Conservation (phyloP, 2,329 filamentous ascomycete genomes). For the Colletotrichum sp. region DNA sequence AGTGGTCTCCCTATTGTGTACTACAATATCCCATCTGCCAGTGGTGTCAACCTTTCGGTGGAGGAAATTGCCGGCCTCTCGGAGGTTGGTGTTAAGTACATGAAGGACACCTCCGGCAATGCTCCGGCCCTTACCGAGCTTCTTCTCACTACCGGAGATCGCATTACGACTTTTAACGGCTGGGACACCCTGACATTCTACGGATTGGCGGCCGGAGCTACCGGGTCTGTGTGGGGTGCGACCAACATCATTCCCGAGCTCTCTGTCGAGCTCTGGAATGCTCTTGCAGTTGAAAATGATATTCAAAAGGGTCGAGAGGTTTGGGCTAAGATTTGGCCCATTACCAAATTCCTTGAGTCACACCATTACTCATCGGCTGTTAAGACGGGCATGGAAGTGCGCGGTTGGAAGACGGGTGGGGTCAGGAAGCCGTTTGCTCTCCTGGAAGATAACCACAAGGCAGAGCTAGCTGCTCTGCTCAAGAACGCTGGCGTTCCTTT, state of each 20-base stretch:
- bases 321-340: conserved; percentile 53
- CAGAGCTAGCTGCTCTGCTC: conserved; percentile 40
- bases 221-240: conserved; percentile 55
- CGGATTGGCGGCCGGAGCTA: conserved; percentile 52
- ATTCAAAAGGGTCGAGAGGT: conserved; percentile 46
- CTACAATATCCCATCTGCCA: conserved; percentile 56
- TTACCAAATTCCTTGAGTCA: conserved; percentile 55
- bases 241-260: conserved; percentile 56
- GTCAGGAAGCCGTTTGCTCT: conserved; percentile 53
- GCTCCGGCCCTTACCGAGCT: conserved; percentile 54
- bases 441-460: conserved; percentile 32
- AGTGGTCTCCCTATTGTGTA: conserved; percentile 50
- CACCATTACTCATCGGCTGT: conserved; percentile 51
- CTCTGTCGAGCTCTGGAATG: conserved; percentile 51
- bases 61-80: conserved; percentile 46
- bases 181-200: conserved; percentile 61
- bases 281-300: conserved; percentile 45
- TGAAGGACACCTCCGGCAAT: conserved; percentile 59
- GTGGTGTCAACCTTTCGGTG: conserved; percentile 44
- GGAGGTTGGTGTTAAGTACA: conserved; percentile 51
- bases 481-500: conserved; percentile 39
- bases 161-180: conserved; percentile 55
- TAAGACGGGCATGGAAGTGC: conserved; percentile 55
- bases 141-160: conserved; percentile 40
- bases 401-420: conserved; percentile 49